Evolutionary conservation across 805 yeast species (phyloP).

Genomic region (Zygoascus bituminiphila): DNA sequence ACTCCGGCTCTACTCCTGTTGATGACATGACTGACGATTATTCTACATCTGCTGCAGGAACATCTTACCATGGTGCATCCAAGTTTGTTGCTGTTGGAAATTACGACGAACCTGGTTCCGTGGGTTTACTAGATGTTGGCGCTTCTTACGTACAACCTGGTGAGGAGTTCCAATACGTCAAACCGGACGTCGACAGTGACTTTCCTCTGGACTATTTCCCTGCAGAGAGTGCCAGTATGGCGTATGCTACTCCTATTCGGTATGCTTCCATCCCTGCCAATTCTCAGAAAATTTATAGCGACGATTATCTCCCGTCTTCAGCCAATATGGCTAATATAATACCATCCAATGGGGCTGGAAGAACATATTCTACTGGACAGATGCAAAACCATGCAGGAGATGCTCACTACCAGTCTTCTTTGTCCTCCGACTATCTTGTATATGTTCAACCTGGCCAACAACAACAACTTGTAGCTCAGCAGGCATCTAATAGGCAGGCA

Average conservation of each 20-base stretch:
- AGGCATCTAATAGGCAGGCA: not conserved
- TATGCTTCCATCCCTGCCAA: constrained; percentile 17
- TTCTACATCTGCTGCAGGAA: not conserved
- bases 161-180: not conserved
- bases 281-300: constrained; percentile 1
- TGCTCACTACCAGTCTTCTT: not conserved
- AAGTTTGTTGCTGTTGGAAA: not conserved
- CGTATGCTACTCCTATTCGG: not conserved
- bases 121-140: not conserved
- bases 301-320: not conserved
- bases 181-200: constrained; percentile 15
- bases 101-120: not conserved
- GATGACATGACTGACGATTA: not conserved
- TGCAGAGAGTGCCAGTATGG: not conserved
- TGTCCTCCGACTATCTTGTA: not conserved
- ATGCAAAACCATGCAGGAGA: not conserved
- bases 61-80: not conserved
- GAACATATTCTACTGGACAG: not conserved
- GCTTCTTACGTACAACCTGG: not conserved
- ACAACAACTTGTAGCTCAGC: not conserved
- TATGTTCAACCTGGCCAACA: not conserved
- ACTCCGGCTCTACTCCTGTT: not conserved
- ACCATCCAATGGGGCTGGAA: not conserved
- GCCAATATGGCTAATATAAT: not conserved
- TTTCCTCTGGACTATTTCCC: constrained; percentile 22